Evolutionary conservation across 2,329 filamentous ascomycete species (phyloP), one percentile per base, ranked within the genome.

Genomic region (Epichloe bromicola): DNA sequence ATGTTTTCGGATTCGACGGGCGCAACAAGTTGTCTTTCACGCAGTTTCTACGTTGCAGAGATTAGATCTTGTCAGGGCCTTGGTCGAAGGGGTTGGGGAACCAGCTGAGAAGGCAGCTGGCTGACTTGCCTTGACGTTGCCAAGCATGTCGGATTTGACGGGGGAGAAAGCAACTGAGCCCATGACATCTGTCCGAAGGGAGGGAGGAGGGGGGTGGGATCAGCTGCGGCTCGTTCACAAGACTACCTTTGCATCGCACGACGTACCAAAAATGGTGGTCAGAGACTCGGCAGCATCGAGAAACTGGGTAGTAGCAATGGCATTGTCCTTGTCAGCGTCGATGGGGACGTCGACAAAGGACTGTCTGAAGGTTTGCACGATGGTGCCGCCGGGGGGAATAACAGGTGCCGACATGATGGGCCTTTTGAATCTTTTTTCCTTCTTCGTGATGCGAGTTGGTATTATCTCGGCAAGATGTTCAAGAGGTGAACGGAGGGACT

Each of bases 211-310:
- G 19, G 2, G 1, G 3, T 8, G 4, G n/a, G 6, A 8, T 49
- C 17, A 49, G 48, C 20, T 15, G 20, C 33, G 17, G 2, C 6
- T 19, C 3, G 17, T 14, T n/a, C 12, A 23, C 12, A 26, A 34
- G 23, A 15, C 1, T 8, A 23, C 17, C 26, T 14, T 23, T 20
- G 3, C 39, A 10, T n/a, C 15, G n/a, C 10, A 37, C 10, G 17
- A 39, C 60, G 30, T 62, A 93, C 88, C 88, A 64, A 97, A 97
- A 55, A 98, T 80, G 55, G 82, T 86, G 49, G 85, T 86, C 67
- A 97, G 72, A 51, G 86, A 83, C 77, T 96, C 89, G 49, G 88
- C 80, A 52, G 93, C 93, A 58, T 95, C 86, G 57, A 97, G 84
- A 70, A 97, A 98, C 67, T 94, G 82, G 52, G 79, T 79, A 45